These are phyloP conservation scores for Trichoderma guizhouense DNA, from an alignment of 2,329 filamentous ascomycete species.

Conservation along the genomic window DNA sequence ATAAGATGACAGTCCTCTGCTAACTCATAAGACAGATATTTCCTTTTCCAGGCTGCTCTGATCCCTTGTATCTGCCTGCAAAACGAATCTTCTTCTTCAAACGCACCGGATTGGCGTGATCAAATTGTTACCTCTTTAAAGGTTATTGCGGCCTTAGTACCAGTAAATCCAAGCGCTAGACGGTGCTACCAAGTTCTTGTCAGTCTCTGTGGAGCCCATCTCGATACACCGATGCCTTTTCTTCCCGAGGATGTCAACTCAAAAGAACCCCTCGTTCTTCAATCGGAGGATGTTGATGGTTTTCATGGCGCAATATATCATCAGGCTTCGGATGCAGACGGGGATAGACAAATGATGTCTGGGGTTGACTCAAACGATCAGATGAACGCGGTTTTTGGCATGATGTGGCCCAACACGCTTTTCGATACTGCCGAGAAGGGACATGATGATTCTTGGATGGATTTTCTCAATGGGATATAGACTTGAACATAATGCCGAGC, in stretches of 20 bases:
- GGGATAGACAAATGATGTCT: conserved; percentile 19
- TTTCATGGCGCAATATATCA: not conserved
- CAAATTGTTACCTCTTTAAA: conserved; percentile 39
- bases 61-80: conserved; percentile 47
- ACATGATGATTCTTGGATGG: conserved; percentile 4
- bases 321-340: conserved; percentile 12
- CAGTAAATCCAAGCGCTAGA: conserved; percentile 39
- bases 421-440: conserved; percentile 18
- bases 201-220: conserved; percentile 39
- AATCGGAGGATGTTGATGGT: not conserved
- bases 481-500: not conserved
- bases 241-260: not conserved
- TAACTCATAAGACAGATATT: conserved; percentile 35
- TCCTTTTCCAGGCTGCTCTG: conserved; percentile 47
- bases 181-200: conserved; percentile 42
- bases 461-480: conserved; percentile 3
- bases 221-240: conserved; percentile 22
- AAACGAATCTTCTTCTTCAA: conserved; percentile 37
- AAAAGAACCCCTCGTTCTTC: not conserved
- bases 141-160: conserved; percentile 36
- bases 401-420: conserved; percentile 46
- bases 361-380: conserved; percentile 41
- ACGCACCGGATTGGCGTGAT: conserved; percentile 38
- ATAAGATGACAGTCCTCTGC: not conserved
- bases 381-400: conserved; percentile 40